Base-by-base conservation (phyloP, 257 asterid genomes). In the Jasminum sambac region DNA sequence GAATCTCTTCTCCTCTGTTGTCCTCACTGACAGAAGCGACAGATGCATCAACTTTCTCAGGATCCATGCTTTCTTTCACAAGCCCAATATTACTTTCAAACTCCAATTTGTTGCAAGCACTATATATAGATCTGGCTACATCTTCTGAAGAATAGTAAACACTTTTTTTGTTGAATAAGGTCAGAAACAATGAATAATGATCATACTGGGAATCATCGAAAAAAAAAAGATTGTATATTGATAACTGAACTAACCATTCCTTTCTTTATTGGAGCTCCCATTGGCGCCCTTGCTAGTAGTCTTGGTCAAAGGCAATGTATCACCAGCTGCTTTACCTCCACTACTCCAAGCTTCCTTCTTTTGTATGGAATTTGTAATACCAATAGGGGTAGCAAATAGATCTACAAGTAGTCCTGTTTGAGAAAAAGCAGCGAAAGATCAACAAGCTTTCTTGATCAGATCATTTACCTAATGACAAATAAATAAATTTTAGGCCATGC, bases 211-310 rank as follows among this genome's bases (percentile, higher is more conserved):
- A 60, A 63, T 63, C 38, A 40, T 48, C 1, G 12, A 5, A 19
- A 64, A 19, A 65, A 37, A 42, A 46, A 25, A 25, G 26, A 8
- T 9, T 17, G 57, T 16, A 24, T 44, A 26, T 57, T 63, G 11
- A 24, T 59, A 48, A 72, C 38, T 43, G 39, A 60, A 76, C 86
- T 70, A 63, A 82, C 86, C 86, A 76, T 76, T 71, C 13, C 62
- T 58, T 58, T 39, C 62, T 17, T 43, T 26, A 58, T 52, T 25
- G 73, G 36, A 58, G 21, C 60, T 25, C 48, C 63, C 74, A 26
- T 44, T 73, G 19, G 71, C 71, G 23, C 59, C 75, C 21, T 52
- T 72, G 2, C 39, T 5, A 17, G 26, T 5, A 39, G 39, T 67
- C 72, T 25, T 21, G 48, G 25, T 39, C 50, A 44, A 7, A 5